These are phyloP conservation scores for Nitzschia putrida DNA, from an alignment of 108 stramenopile genomes.

Conservation along the genomic window DNA sequence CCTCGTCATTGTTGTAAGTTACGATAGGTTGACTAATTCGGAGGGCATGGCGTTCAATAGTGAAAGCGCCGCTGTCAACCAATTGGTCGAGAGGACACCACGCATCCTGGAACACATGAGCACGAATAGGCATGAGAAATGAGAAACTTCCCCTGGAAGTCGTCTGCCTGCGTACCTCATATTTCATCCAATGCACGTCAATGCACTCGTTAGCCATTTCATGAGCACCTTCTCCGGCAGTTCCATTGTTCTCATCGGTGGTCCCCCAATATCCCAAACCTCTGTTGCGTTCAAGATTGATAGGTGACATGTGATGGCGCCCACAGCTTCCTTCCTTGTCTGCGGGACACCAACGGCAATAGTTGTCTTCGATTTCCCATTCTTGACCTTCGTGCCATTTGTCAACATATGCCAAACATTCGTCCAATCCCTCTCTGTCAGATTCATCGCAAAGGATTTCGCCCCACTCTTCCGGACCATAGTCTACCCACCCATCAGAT, in stretches of 20 bases:
- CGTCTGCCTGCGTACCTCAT: conserved; percentile 16
- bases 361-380: conserved; percentile 24
- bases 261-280: conserved; percentile 7
- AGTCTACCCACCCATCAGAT: conserved; percentile 11
- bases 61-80: conserved; percentile 23
- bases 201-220: conserved; percentile 23
- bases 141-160: conserved; percentile 8
- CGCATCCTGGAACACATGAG: conserved; percentile 12
- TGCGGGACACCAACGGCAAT: conserved; percentile 41
- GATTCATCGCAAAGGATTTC: conserved; percentile 20
- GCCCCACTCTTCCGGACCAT: conserved; percentile 15
- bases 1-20: conserved; percentile 11
- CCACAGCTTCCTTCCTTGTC: conserved; percentile 11
- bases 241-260: neutral
- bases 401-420: conserved; percentile 25
- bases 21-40: conserved; percentile 27
- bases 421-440: conserved; percentile 14
- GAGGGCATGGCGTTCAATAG: conserved; percentile 44
- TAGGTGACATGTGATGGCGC: conserved; percentile 43
- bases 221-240: neutral
- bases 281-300: conserved; percentile 31
- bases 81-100: conserved; percentile 38
- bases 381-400: conserved; percentile 25
- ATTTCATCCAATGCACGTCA: conserved; percentile 56
- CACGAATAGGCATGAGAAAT: neutral